Evolutionary conservation across 2,329 filamentous ascomycete genomes (phyloP).

Genomic region (Coleophoma crateriformis): DNA sequence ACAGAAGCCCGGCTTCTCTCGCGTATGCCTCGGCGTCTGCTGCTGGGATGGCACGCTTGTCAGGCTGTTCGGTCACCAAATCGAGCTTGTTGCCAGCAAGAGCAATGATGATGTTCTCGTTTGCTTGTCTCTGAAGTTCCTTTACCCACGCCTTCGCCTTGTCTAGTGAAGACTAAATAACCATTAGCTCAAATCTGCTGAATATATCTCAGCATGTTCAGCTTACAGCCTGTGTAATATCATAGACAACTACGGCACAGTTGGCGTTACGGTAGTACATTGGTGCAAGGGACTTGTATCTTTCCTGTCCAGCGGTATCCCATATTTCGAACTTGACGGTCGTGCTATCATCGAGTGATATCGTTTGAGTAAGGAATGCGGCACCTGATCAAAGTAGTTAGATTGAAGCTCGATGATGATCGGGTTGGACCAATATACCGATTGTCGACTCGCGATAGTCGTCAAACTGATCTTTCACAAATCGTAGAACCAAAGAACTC

Average conservation of each 20-base stretch:
- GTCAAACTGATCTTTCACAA: slow-evolving; percentile 99
- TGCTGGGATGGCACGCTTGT: slow-evolving; percentile 87
- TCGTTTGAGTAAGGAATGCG: slow-evolving; percentile 97
- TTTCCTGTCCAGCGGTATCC: slow-evolving; percentile 97
- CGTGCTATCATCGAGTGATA: slow-evolving; percentile 94
- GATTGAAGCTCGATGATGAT: slow-evolving; percentile 25
- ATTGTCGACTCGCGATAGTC: slow-evolving; percentile 39
- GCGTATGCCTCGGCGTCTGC: slow-evolving; percentile 95
- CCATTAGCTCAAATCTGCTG: slow-evolving; percentile 3
- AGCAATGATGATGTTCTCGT: slow-evolving; percentile 99
- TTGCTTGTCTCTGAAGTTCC: slow-evolving; percentile 95
- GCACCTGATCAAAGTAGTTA: slow-evolving; percentile 84
- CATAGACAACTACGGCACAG: slow-evolving; percentile 98
- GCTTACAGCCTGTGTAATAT: slow-evolving; percentile 94
- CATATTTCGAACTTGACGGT: slow-evolving; percentile 99
- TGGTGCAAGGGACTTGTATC: slow-evolving; percentile 96
- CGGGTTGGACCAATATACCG: slow-evolving; percentile 3
- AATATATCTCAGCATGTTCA: too few species aligned
- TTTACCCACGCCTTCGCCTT: slow-evolving; percentile 99
- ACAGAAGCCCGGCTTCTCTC: slow-evolving; percentile 85
- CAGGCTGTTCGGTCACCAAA: slow-evolving; percentile 87
- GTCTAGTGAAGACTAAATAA: slow-evolving; percentile 77
- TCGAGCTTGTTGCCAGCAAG: slow-evolving; percentile 97
- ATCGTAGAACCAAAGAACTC: slow-evolving; percentile 96
- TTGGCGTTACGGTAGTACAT: slow-evolving; percentile 99